phyloP scores from a whole-genome alignment of 371 early-diverging fungal species.

The Actinomortierella wolfii region DNA sequence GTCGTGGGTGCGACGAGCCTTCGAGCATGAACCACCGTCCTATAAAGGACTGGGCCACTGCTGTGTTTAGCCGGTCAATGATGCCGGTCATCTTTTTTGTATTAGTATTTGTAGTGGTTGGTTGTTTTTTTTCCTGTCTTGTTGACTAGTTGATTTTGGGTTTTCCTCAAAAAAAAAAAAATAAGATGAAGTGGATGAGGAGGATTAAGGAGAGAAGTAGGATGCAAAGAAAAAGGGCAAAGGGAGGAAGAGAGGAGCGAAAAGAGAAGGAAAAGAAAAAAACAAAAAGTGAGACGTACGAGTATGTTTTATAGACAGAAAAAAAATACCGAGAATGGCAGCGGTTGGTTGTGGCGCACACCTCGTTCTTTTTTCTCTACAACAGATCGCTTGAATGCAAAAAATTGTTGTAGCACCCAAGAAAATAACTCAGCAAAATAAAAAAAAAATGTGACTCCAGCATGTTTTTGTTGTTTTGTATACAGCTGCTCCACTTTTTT shows the following conservation, averaged over 20 bases:
- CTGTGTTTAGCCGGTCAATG: slow-evolving; percentile 49
- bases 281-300: neutral
- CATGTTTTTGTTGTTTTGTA: no score
- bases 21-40: slow-evolving; percentile 70
- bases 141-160: neutral
- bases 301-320: neutral
- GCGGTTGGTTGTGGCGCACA: no score
- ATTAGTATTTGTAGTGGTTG: neutral
- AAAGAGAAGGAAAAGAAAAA: neutral
- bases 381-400: no score
- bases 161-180: neutral
- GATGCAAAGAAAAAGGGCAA: neutral
- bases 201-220: neutral
- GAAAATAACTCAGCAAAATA: no score
- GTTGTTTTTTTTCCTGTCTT: neutral
- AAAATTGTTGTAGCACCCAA: no score
- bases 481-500: no score
- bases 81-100: slow-evolving; percentile 17
- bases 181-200: no score
- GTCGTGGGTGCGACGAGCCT: slow-evolving; percentile 56
- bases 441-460: no score
- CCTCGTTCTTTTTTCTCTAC: no score
- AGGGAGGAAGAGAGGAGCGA: neutral
- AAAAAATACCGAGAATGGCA: no score
- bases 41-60: slow-evolving; percentile 55